These are phyloP conservation scores for Flueggea neowawraea DNA, from an alignment of 441 rosid species.

Conservation along the genomic window DNA sequence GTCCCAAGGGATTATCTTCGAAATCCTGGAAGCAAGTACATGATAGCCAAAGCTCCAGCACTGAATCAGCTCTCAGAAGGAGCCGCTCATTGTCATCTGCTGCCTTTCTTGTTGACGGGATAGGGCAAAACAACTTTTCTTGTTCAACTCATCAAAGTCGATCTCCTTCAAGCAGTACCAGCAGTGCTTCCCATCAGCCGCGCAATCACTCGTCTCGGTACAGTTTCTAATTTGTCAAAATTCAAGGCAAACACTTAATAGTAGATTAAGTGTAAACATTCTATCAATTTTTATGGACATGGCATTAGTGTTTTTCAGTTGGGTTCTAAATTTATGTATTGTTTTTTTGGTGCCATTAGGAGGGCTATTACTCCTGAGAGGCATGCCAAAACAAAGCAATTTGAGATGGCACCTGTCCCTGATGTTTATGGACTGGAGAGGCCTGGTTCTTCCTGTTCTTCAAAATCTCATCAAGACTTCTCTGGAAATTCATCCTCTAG, in stretches of 20 bases:
- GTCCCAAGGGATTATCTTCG: conserved; percentile 35
- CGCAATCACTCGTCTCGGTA: conserved; percentile 53
- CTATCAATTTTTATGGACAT: conserved; percentile 2
- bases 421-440: conserved; percentile 30
- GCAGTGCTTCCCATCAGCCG: conserved; percentile 28
- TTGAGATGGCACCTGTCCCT: conserved; percentile 34
- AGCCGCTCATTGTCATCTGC: conserved; percentile 82
- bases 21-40: conserved; percentile 49
- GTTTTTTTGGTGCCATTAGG: conserved; percentile 22
- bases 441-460: conserved; percentile 35
- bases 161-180: conserved; percentile 36
- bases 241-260: background rate
- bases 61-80: conserved; percentile 57
- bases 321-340: conserved; percentile 12
- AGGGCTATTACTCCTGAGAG: conserved; percentile 48
- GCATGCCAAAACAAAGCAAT: conserved; percentile 42
- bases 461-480: conserved; percentile 41
- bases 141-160: conserved; percentile 32
- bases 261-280: conserved; percentile 1
- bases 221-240: conserved; percentile 19
- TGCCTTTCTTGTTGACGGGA: conserved; percentile 51
- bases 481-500: conserved; percentile 81
- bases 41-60: conserved; percentile 39
- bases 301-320: background rate
- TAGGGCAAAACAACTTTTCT: conserved; percentile 33